These are phyloP conservation scores for Heterobasidion irregulare DNA, from an alignment of 1,284 basidiomycete species.

Conservation along the genomic window DNA sequence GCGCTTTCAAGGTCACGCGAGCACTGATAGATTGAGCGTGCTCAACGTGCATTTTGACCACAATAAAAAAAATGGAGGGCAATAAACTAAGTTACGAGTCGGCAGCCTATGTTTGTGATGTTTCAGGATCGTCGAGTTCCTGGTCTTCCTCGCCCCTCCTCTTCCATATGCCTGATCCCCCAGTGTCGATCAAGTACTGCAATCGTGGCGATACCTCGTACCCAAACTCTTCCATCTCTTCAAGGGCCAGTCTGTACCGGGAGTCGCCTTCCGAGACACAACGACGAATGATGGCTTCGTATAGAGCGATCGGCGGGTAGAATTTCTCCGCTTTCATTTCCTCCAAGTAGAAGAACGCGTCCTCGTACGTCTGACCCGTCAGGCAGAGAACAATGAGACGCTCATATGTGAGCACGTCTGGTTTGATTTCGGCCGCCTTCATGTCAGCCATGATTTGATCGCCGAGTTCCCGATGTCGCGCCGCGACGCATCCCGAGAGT, in stretches of 20 bases:
- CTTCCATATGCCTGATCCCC: background rate
- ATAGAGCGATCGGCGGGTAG: slow-evolving; percentile 47
- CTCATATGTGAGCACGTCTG: slow-evolving; percentile 55
- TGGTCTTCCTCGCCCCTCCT: background rate
- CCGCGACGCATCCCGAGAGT: slow-evolving; percentile 52
- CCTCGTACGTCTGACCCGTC: slow-evolving; percentile 68
- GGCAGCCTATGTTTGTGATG: no score
- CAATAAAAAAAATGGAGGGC: background rate
- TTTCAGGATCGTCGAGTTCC: background rate
- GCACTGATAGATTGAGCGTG: no score
- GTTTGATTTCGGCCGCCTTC: slow-evolving; percentile 43
- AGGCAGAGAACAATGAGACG: slow-evolving; percentile 62
- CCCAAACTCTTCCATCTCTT: slow-evolving; percentile 58
- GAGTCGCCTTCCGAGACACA: slow-evolving; percentile 51
- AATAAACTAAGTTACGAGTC: no score
- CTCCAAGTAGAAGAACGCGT: slow-evolving; percentile 83
- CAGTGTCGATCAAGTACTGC: slow-evolving; percentile 20
- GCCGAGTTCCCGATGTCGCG: slow-evolving; percentile 50
- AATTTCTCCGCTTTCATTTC: slow-evolving; percentile 69
- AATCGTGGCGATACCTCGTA: slow-evolving; percentile 28
- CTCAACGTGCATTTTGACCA: background rate
- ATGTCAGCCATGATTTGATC: slow-evolving; percentile 55
- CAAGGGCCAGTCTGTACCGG: slow-evolving; percentile 56
- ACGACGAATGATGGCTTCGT: slow-evolving; percentile 52
- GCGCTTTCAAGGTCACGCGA: background rate